Percentiles rank a stretch among this genome's conserved stretches.
These are phyloP conservation scores for Lentinula boryana DNA, from an alignment of 768 basidiomycete genomes.

Conservation along the genomic window DNA sequence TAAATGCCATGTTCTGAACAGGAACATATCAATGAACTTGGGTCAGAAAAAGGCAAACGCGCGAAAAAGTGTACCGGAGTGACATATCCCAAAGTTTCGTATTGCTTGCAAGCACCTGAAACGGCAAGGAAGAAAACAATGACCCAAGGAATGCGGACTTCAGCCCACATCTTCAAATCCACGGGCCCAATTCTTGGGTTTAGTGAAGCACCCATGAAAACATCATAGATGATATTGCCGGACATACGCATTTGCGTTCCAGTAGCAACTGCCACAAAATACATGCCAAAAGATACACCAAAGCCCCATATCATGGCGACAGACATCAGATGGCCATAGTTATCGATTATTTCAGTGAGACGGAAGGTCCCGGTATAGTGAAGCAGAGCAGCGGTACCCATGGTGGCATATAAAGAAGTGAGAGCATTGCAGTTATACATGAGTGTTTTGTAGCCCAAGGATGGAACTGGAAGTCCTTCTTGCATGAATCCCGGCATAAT, in stretches of 20 bases:
- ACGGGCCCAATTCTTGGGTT: slow-evolving; percentile 90
- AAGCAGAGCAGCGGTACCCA: slow-evolving; percentile 66
- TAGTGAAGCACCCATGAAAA: slow-evolving; percentile 93
- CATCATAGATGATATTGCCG: slow-evolving; percentile 91
- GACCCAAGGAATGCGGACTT: slow-evolving; percentile 96
- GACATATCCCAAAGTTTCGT: slow-evolving; percentile 86
- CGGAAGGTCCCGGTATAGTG: slow-evolving; percentile 83
- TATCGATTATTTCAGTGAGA: slow-evolving; percentile 91
- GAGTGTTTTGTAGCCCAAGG: slow-evolving; percentile 86
- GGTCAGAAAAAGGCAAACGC: neutral
- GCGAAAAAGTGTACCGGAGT: slow-evolving; percentile 61
- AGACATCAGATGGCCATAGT: slow-evolving; percentile 93
- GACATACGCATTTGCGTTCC: slow-evolving; percentile 89
- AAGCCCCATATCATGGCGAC: slow-evolving; percentile 94
- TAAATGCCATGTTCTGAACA: slow-evolving; percentile 88
- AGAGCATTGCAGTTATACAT: slow-evolving; percentile 98
- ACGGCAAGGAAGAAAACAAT: slow-evolving; percentile 91
- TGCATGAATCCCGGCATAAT: slow-evolving; percentile 90
- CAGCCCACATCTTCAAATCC: slow-evolving; percentile 98
- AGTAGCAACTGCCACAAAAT: slow-evolving; percentile 69
- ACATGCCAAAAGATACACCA: slow-evolving; percentile 71
- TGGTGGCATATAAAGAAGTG: slow-evolving; percentile 75
- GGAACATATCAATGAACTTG: neutral
- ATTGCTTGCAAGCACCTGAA: slow-evolving; percentile 93
- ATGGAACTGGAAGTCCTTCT: slow-evolving; percentile 94